Base-by-base conservation (phyloP, 495 filamentous ascomycete species). In the Penicillium bovifimosum region DNA sequence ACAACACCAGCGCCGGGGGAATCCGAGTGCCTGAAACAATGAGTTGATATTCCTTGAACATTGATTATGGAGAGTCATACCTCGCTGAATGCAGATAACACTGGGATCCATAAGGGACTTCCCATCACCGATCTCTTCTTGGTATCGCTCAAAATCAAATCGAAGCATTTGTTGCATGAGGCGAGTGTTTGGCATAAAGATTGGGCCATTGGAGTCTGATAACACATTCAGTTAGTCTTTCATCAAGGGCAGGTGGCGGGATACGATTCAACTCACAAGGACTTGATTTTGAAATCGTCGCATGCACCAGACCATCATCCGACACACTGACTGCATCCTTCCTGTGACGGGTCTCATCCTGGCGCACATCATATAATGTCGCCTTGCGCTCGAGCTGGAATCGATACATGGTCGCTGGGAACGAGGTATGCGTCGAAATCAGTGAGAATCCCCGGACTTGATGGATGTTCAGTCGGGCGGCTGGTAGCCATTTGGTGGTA, bases 131-230 rank as follows among this genome's bases (percentile, higher is more conserved):
- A 40, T 28, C 3, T 42, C 48, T 17, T 50, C 48, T 10, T 42
- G 48, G 29, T 50, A 50, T 4, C 29, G 39, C 7, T 50, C 48
- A 8, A 50, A 41, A 9, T 50, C 48, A 50, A 50, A 50, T 7
- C 29, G 40, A 10, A 50, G 17, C 48, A 50, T 50, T 10, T 50
- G 48, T 29, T 50, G 48, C 48, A 50, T 41, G 6, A 50, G 38
- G 17, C 48, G 48, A n/a, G 48, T 42, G 16, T 50, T 50, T 7
- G 48, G 48, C 48, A 50, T 50, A 13, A 50, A 50, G 0, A 50
- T 24, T 9, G 48, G 48, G n/a, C 48, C 48, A 11, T 50, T 50
- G 17, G 48, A 50, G 29, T 50, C 48, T 50, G n/a, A 14, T 26
- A n/a, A n/a, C 17, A 14, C 8, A n/a, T n/a, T n/a, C n/a, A 50